Evolutionary conservation across 108 stramenopile genomes (phyloP), one percentile per base, ranked within the genome.

Genomic region (Cylindrotheca closterium): DNA sequence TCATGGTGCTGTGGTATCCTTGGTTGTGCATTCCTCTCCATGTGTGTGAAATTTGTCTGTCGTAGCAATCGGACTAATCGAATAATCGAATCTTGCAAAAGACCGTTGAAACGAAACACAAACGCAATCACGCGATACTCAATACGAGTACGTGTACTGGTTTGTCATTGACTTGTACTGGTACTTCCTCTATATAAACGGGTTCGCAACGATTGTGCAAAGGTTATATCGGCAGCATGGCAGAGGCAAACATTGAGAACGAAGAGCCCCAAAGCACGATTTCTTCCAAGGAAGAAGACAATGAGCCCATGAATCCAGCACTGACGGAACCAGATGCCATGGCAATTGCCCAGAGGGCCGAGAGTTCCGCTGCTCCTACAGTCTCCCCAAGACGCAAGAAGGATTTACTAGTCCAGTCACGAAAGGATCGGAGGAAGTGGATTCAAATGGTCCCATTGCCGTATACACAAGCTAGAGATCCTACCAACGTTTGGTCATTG

Each of bases 341-440:
- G 58, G 45, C 37, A 19, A 60, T 65, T 18, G 51, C 47, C 15
- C 27, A 52, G 33, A 47, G 60, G 10, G 54, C 48, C 31, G 21
- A 37, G 28, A 31, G 24, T 0, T 42, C 63, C 50, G 28, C 61
- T 34, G 28, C 65, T 15, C 19, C 55, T 24, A 47, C 85, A 17
- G 83, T 77, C 8, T 79, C 74, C 29, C 59, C 72, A 24, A 75
- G 80, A 19, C 84, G 92, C 8, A 88, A 88, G 58, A 65, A 73
- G n/a, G 71, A 82, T 57, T 63, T 93, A 22, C 64, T 93, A 34
- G 7, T 80, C 12, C 72, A 88, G 48, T 88, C 92, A 3, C 75
- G 92, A 24, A 57, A 57, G 4, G 68, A 81, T 51, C 82, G 92
- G 8, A 54, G 86, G 15, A 63, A 74, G 22, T 93, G 92, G 92